phyloP scores from a whole-genome alignment of 192 early-diverging fungal genomes.

The Coemansia sp. region DNA sequence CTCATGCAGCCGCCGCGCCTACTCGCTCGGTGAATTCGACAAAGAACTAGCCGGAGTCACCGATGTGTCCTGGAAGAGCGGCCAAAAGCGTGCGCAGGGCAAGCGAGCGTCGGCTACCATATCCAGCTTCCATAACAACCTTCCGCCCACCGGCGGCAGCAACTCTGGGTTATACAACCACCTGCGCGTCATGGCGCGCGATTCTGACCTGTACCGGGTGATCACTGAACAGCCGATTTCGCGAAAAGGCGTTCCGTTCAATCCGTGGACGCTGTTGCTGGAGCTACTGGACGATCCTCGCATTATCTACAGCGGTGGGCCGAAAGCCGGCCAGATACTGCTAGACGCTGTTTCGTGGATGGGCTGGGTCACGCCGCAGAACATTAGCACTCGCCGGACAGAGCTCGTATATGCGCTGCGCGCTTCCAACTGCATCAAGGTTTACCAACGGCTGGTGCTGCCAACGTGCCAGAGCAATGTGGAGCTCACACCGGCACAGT shows the following conservation, averaged over 20 bases:
- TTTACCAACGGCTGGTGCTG: not conserved
- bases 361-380: conserved; percentile 23
- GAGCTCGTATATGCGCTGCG: conserved; percentile 16
- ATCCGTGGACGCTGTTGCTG: conserved; percentile 42
- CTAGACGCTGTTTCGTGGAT: conserved; percentile 16
- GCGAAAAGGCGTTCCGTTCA: conserved; percentile 12
- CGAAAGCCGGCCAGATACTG: not conserved
- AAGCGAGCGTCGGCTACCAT: too few species aligned
- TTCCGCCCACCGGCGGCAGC: too few species aligned
- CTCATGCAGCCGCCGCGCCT: too few species aligned
- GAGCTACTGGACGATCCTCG: conserved; percentile 39
- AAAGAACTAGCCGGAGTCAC: too few species aligned
- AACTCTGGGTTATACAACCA: too few species aligned
- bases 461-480: not conserved
- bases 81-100: too few species aligned
- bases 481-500: conserved; percentile 19
- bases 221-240: conserved; percentile 7
- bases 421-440: conserved; percentile 1
- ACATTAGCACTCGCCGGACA: conserved; percentile 19
- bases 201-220: conserved; percentile 17
- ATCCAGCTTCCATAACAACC: too few species aligned
- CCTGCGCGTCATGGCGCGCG: conserved; percentile 11
- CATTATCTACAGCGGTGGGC: not conserved
- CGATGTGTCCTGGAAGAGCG: too few species aligned
- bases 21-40: too few species aligned